Percentiles rank a stretch among this genome's conserved stretches.
Evolutionary conservation across 495 filamentous ascomycete genomes (phyloP).

Genomic region (Schizothecium vesticola): DNA sequence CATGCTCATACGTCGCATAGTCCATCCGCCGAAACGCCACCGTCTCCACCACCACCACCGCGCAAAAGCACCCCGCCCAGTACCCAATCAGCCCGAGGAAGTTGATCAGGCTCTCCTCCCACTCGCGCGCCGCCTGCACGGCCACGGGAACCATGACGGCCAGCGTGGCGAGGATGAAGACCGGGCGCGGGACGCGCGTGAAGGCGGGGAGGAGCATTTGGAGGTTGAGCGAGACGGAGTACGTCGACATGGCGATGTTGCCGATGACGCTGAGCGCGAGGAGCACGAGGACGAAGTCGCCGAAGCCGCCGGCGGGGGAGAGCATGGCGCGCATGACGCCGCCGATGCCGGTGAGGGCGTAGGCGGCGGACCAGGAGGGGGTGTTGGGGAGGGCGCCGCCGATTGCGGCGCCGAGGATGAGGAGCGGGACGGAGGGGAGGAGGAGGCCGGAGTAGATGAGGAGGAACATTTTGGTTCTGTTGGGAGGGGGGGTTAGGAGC

Average conservation of each 20-base stretch:
- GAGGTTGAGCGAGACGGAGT: constrained; percentile 46
- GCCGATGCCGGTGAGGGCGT: constrained; percentile 39
- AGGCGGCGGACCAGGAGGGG: constrained; percentile 35
- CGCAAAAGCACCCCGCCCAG: constrained; percentile 49
- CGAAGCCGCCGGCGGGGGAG: constrained; percentile 45
- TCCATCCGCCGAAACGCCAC: constrained; percentile 40
- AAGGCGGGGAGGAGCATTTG: constrained; percentile 46
- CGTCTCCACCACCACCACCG: constrained; percentile 42
- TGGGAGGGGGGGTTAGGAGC: neutral
- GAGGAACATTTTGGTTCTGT: constrained; percentile 32
- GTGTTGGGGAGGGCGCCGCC: constrained; percentile 38
- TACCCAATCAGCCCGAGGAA: constrained; percentile 51
- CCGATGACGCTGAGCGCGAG: constrained; percentile 46
- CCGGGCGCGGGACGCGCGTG: constrained; percentile 38
- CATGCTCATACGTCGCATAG: constrained; percentile 36
- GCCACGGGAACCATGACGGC: constrained; percentile 46
- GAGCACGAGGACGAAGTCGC: constrained; percentile 46
- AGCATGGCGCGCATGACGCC: constrained; percentile 49
- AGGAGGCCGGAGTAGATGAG: constrained; percentile 42
- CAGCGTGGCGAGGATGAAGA: constrained; percentile 42
- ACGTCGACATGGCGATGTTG: constrained; percentile 42
- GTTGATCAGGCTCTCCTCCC: constrained; percentile 45
- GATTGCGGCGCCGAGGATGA: constrained; percentile 50
- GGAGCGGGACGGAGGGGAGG: constrained; percentile 43
- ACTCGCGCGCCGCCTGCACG: constrained; percentile 42